Base-by-base conservation (phyloP, 257 asterid genomes). In the Agastache rugosa region DNA sequence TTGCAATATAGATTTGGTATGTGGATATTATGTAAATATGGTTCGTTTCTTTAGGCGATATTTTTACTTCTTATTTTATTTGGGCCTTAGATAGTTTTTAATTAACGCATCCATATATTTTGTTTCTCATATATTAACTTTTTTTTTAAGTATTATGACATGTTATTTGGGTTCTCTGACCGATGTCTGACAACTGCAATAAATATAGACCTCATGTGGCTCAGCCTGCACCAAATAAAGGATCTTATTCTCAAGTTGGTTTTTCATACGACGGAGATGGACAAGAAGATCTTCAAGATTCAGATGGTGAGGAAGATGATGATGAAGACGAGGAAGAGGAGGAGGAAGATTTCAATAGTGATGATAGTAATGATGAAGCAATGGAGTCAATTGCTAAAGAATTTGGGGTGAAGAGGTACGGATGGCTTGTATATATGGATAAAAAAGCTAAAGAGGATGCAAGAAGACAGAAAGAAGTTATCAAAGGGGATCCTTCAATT, bases 391-490 rank as follows among this genome's bases (percentile, higher is more conserved):
- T 95, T 73, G 98, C 99, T 20, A 95, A 90, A 86, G 96, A 92
- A 56, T 92, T 85, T 84, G 99, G 99, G 42, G 98, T 92, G 68
- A 95, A 92, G 85, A 89, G 97, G 75, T 95, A 90, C 71, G 98
- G 99, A 69, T 92, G 98, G 98, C 96, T 92, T 83, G 83, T 95
- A 29, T 90, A 90, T 86, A 95, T 90, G 99, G 99, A 95, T 83
- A 95, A 95, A 82, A 95, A 89, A 85, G 96, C 97, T 71, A 92
- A 92, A 80, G 98, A 95, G 82, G 99, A 92, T 83, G 94, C 89
- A 75, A 87, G 85, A 80, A 89, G 88, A 89, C 99, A 95, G 85
- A 90, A 91, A 84, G 99, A 92, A 87, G 85, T 90, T 68, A 87
- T 95, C 80, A 95, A 92, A 80, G 99, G 99, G 78, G 98, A 95